phyloP scores from a whole-genome alignment of 2,329 filamentous ascomycete species.

The Dactylellina drechsleri region DNA sequence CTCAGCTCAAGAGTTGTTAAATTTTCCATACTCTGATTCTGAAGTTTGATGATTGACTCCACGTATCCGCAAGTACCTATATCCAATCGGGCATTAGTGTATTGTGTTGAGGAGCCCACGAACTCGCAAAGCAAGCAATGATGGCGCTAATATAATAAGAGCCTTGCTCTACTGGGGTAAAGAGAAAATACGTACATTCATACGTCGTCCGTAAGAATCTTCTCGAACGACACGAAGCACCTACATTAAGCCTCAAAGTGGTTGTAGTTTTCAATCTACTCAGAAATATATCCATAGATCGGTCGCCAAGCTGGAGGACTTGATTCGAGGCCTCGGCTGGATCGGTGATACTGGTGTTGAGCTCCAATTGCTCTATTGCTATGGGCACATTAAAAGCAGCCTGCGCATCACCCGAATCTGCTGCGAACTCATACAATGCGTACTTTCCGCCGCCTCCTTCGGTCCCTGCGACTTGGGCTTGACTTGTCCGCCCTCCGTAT shows the following conservation, averaged over 20 bases:
- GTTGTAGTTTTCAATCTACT: slow-evolving; percentile 26
- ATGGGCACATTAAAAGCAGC: slow-evolving; percentile 17
- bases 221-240: slow-evolving; percentile 24
- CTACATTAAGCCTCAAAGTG: slow-evolving; percentile 24
- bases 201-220: slow-evolving; percentile 31
- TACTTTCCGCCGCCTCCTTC: slow-evolving; percentile 30
- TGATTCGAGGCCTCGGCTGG: slow-evolving; percentile 13
- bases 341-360: slow-evolving; percentile 27
- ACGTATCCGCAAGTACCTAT: slow-evolving; percentile 38
- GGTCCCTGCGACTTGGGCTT: slow-evolving; percentile 22
- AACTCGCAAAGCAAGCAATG: too few species aligned
- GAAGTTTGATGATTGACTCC: slow-evolving; percentile 31
- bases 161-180: too few species aligned
- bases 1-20: slow-evolving; percentile 35
- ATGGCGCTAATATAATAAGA: slow-evolving; percentile 9
- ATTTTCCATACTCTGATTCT: slow-evolving; percentile 25
- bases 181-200: slow-evolving; percentile 26
- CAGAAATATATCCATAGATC: slow-evolving; percentile 26
- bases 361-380: slow-evolving; percentile 26
- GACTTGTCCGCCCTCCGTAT: slow-evolving; percentile 16
- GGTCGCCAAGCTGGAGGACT: slow-evolving; percentile 32
- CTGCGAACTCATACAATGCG: slow-evolving; percentile 31
- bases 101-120: not conserved
- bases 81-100: slow-evolving; percentile 23
- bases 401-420: slow-evolving; percentile 16